Conservation (phyloP, 2,329 filamentous ascomycete genomes). For the Nothopassalora personata region DNA sequence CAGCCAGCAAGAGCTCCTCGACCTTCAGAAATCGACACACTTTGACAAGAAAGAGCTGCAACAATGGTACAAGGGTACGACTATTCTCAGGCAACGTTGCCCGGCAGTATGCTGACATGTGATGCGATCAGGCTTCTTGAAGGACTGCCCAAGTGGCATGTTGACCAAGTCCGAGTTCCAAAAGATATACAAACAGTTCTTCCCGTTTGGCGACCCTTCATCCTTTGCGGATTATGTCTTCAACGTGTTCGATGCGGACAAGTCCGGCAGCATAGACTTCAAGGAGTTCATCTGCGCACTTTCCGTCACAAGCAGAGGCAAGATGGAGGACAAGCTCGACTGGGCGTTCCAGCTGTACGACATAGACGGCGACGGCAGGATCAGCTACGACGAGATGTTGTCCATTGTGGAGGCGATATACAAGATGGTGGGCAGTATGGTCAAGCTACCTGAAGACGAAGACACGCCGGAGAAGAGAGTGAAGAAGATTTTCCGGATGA, state of each 20-base stretch:
- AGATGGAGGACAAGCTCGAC: conserved; percentile 99
- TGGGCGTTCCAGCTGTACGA: conserved; percentile 99
- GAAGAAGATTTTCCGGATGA: conserved; percentile 98
- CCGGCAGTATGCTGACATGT: conserved; percentile 13
- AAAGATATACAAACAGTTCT: conserved; percentile 99
- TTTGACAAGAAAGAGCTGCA: conserved; percentile 99
- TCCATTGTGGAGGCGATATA: conserved; percentile 99
- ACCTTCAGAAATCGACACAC: conserved; percentile 94
- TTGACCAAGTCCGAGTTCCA: conserved; percentile 98
- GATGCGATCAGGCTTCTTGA: conserved; percentile 70
- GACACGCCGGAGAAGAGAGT: conserved; percentile 98
- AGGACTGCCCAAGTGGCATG: conserved; percentile 95
- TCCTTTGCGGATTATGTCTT: conserved; percentile 99
- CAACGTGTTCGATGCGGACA: conserved; percentile 97
- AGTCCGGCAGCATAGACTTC: conserved; percentile 96
- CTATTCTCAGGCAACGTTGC: not conserved
- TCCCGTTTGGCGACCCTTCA: conserved; percentile 94
- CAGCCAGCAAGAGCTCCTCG: conserved; percentile 88
- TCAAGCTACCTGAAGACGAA: conserved; percentile 96
- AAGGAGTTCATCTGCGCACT: conserved; percentile 99
- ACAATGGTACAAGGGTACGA: conserved; percentile 98
- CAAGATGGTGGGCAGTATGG: conserved; percentile 99
- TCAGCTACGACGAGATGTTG: conserved; percentile 98
- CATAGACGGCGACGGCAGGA: conserved; percentile 97
- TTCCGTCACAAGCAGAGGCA: conserved; percentile 91